Conservation (phyloP, 768 basidiomycete species). For the Hericium rajendrae region DNA sequence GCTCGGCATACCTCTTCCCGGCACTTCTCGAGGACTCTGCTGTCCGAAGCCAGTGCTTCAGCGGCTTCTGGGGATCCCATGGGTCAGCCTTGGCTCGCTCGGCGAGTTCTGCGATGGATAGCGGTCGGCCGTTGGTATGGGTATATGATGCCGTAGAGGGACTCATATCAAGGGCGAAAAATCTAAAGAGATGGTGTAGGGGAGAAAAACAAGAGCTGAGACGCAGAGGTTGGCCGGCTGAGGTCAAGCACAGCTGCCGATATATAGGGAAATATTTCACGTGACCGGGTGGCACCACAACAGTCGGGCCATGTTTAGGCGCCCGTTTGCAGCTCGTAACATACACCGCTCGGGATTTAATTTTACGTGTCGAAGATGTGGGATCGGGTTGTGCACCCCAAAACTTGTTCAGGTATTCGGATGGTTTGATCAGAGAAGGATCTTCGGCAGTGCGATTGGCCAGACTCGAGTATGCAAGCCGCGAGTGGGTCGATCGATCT, state of each 20-base stretch:
- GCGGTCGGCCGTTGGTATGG: constrained; percentile 29
- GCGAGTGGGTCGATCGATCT: too few relatives aligned
- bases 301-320: too few relatives aligned
- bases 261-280: not conserved
- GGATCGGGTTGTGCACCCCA: too few relatives aligned
- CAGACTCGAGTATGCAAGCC: too few relatives aligned
- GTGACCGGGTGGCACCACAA: not conserved
- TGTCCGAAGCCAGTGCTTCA: constrained; percentile 58
- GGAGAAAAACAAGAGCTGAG: not conserved
- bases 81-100: constrained; percentile 44
- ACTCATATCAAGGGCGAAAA: not conserved
- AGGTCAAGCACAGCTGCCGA: not conserved
- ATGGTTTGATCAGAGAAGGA: too few relatives aligned
- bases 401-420: too few relatives aligned
- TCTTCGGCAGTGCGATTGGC: too few relatives aligned
- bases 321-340: too few relatives aligned
- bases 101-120: constrained; percentile 58
- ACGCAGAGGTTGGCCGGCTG: too few relatives aligned
- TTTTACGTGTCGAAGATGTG: too few relatives aligned
- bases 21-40: constrained; percentile 55
- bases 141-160: not conserved
- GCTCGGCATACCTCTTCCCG: constrained; percentile 36
- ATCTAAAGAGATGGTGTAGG: not conserved
- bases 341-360: too few relatives aligned
- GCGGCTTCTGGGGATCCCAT: constrained; percentile 47